phyloP scores from a whole-genome alignment of 371 early-diverging fungal genomes.

The Entomophthora muscae region DNA sequence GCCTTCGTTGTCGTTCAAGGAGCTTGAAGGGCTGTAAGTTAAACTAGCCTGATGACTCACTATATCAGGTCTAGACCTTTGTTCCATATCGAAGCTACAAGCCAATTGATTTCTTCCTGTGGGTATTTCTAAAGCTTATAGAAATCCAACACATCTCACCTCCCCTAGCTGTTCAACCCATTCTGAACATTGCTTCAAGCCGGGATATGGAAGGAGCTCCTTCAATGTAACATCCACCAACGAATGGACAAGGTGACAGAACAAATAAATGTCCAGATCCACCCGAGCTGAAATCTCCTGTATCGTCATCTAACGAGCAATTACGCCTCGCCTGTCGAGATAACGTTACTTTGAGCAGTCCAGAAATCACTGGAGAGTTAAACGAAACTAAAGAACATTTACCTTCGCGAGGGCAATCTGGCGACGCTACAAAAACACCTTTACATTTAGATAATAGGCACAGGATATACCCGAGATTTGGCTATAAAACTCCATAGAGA shows the following conservation, averaged over 20 bases:
- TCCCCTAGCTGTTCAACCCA: not conserved
- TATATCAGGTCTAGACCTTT: not conserved
- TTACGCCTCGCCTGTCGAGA: no score
- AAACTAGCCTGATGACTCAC: not conserved
- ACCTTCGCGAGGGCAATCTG: not conserved
- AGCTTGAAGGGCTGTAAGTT: not conserved
- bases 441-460: not conserved
- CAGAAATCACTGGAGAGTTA: no score
- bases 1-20: not conserved
- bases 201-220: not conserved
- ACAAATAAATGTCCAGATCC: not conserved
- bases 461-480: not conserved
- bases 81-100: not conserved
- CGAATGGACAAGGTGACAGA: not conserved
- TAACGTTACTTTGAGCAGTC: no score
- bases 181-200: not conserved
- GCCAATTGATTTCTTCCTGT: not conserved
- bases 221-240: not conserved
- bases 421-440: not conserved
- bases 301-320: not conserved
- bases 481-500: not conserved
- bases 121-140: not conserved
- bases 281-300: not conserved
- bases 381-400: not conserved
- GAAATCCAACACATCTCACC: not conserved